Evolutionary conservation across 179 eudicot genomes (phyloP), one percentile per base, ranked within the genome.

Genomic region (Amaranthus tricolor): DNA sequence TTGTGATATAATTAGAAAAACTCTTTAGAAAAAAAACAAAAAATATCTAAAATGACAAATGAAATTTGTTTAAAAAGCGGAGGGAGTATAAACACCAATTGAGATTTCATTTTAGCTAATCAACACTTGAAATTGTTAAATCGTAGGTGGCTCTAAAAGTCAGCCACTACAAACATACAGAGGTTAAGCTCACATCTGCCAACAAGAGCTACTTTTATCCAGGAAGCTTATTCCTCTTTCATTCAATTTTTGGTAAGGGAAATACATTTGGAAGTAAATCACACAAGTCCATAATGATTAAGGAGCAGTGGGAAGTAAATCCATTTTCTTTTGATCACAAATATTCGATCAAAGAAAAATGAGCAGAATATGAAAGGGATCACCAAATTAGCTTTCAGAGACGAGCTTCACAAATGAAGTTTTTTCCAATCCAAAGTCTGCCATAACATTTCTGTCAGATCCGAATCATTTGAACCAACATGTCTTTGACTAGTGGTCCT

Each of bases 371-470:
- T 62, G 15, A 20, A 45, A 10, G 21, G 53, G n/a, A 60, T 12
- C 45, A 49, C 7, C 55, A 5, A n/a, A n/a, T 43, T 7, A 16
- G 19, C 58, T 20, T 69, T 69, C 48, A 58, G 51, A 64, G 43
- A 44, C 43, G 14, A 60, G 70, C 65, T 75, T 79, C 66, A 76
- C 66, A 88, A 82, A 66, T 80, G 74, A 55, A 90, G 91, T 66
- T 84, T 87, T 75, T 82, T 83, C 83, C 88, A 75, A 74, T 85
- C 83, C 50, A 87, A 63, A 77, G 66, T 80, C 71, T 87, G 79
- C 87, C 91, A 86, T 11, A 53, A 47, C 57, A 74, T 77, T 50
- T 74, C 83, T 16, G 83, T 56, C 72, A 70, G 74, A 11, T 77
- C 52, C 43, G 70, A 60, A 52, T 82, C 68, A 57, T 63, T 79